Evolutionary conservation across 2,329 filamentous ascomycete genomes (phyloP), one percentile per base, ranked within the genome.

Genomic region (Trichoderma sp.): DNA sequence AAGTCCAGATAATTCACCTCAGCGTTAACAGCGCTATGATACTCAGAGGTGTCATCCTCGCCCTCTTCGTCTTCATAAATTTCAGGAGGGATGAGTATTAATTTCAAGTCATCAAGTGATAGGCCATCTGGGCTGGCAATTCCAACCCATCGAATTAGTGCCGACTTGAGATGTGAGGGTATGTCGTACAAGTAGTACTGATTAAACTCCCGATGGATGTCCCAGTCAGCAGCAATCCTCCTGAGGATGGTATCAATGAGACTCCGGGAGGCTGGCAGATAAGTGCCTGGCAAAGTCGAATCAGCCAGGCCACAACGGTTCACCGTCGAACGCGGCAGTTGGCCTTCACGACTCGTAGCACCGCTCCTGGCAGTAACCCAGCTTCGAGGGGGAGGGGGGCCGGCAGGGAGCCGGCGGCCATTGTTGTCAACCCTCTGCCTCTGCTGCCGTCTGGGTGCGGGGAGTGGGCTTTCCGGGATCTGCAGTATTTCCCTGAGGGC

Each of bases 361-460:
- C 68, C 69, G 56, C 69, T 61, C 43, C 70, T 70, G 83, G 76
- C 68, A 59, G 71, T 71, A 16, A 78, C 69, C 88, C 88, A 90
- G 74, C 86, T 89, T 47, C 82, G 81, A 2, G 88, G 88, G 27
- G 88, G 84, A 31, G 87, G 83, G 27, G 88, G 88, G 0, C 88
- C 88, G 2, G 88, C 82, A 11, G 88, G 87, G 24, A 84, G 77
- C 68, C 86, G 82, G 68, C 84, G 81, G 21, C 86, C 86, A 74
- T 80, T 77, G 19, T 76, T 76, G 73, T 85, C 85, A 53, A 84
- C 78, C 70, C 81, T 77, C 61, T 75, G 74, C 65, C 83, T 81
- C 40, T 58, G 63, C 69, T 79, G 79, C 55, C 83, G 80, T 68
- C 86, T 82, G 31, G 86, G 85, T 31, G 77, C 76, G 33, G 85